These are phyloP conservation scores for Boechera stricta DNA, from an alignment of 345 rosid genomes.

Conservation along the genomic window DNA sequence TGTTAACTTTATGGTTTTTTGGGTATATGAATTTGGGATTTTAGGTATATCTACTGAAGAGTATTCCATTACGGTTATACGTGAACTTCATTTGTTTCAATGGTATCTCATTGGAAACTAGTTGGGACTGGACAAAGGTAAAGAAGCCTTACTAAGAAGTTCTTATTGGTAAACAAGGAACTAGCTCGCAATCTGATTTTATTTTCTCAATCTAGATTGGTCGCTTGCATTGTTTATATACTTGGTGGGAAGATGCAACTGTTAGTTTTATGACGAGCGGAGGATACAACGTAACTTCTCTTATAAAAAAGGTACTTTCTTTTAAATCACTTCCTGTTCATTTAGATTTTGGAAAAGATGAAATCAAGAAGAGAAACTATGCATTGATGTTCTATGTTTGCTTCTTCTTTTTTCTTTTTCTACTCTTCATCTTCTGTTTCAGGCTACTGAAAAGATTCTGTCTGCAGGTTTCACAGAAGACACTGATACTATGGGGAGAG, in stretches of 20 bases:
- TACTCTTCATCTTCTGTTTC: not conserved
- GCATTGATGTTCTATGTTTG: not conserved
- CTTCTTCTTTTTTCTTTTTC: not conserved
- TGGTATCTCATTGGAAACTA: slow-evolving; percentile 56
- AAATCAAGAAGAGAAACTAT: slow-evolving; percentile 9
- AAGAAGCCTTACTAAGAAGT: slow-evolving; percentile 33
- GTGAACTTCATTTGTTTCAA: slow-evolving; percentile 66
- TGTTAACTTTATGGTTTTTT: not conserved
- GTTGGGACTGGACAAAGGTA: slow-evolving; percentile 82
- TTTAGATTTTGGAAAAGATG: not conserved
- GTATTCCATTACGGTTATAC: slow-evolving; percentile 69
- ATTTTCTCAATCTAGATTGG: slow-evolving; percentile 62
- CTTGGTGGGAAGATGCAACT: slow-evolving; percentile 95
- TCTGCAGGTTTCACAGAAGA: slow-evolving; percentile 70
- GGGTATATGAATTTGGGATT: slow-evolving; percentile 13
- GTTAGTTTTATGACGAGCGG: slow-evolving; percentile 87
- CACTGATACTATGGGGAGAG: slow-evolving; percentile 91
- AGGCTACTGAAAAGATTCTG: slow-evolving; percentile 23
- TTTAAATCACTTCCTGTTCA: not conserved
- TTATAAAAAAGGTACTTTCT: slow-evolving; percentile 63
- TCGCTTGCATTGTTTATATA: slow-evolving; percentile 80
- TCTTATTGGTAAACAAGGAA: not conserved
- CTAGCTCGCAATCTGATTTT: slow-evolving; percentile 14
- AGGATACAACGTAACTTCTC: slow-evolving; percentile 70
- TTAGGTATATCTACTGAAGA: slow-evolving; percentile 77